A percentile compares a stretch with the other conserved stretches of the same genome.
Evolutionary conservation across 768 basidiomycete genomes (phyloP).

Genomic region (Boletus rubescentipes): DNA sequence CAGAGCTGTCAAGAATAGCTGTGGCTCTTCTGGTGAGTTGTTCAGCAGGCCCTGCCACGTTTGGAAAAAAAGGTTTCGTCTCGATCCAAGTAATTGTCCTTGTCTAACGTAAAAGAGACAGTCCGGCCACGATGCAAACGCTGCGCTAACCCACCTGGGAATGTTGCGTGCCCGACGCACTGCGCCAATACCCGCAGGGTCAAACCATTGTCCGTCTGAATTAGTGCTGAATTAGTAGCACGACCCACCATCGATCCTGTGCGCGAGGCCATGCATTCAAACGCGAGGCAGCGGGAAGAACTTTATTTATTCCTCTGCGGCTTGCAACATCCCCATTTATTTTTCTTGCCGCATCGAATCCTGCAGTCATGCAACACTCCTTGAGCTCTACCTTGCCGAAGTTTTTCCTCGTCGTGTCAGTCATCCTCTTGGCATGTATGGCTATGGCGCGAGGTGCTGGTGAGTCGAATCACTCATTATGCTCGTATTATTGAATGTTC

Average conservation of each 20-base stretch:
- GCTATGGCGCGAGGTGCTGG: slow-evolving; percentile 10
- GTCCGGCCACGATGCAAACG: not conserved
- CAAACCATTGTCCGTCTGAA: not conserved
- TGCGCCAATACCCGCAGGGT: not conserved
- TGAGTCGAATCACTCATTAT: not conserved
- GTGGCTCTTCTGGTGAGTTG: not conserved
- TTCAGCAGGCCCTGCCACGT: not conserved
- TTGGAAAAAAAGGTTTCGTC: not conserved
- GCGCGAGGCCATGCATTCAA: not conserved
- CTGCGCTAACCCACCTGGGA: slow-evolving; percentile 2
- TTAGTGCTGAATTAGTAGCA: not conserved
- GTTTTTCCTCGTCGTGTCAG: not conserved
- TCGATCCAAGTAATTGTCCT: not conserved
- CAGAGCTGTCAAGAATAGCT: not conserved
- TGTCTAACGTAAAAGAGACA: slow-evolving; percentile 5
- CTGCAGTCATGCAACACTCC: slow-evolving; percentile 6
- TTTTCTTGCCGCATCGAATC: not conserved
- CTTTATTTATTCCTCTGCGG: not conserved
- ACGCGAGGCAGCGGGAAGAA: not conserved
- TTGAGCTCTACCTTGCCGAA: not conserved
- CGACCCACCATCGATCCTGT: not conserved
- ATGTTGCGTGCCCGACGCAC: not conserved
- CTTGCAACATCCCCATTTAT: not conserved
- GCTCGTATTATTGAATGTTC: not conserved
- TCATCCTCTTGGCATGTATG: slow-evolving; percentile 4